Evolutionary conservation across 345 rosid species (phyloP).

Genomic region (Pistacia vera): DNA sequence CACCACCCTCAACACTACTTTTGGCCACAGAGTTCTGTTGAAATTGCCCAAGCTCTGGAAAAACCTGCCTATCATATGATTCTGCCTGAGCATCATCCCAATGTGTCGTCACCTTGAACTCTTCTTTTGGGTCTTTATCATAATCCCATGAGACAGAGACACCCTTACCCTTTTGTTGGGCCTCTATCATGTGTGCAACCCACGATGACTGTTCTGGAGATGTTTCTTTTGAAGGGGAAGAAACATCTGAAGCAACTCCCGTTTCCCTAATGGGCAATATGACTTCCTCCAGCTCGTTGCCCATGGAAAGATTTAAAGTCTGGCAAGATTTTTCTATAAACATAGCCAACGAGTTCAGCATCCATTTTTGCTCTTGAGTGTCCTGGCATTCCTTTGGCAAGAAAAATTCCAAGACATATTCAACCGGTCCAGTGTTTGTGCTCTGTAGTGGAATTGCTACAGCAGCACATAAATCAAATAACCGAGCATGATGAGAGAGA

Average conservation of each 20-base stretch:
- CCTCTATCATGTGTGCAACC: constrained; percentile 59
- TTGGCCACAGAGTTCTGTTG: constrained; percentile 37
- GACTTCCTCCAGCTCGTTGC: constrained; percentile 55
- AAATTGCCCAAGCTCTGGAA: constrained; percentile 40
- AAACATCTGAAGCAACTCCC: constrained; percentile 32
- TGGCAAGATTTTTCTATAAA: constrained; percentile 55
- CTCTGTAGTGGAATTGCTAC: constrained; percentile 73
- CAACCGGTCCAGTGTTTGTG: constrained; percentile 44
- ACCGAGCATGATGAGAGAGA: constrained; percentile 83
- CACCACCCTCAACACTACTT: constrained; percentile 31
- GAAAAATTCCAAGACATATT: constrained; percentile 83
- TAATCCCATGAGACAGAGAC: constrained; percentile 63
- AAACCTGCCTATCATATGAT: constrained; percentile 29
- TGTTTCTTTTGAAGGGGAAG: constrained; percentile 44
- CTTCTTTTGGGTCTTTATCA: constrained; percentile 64
- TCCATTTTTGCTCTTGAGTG: constrained; percentile 43
- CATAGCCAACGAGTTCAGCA: constrained; percentile 49
- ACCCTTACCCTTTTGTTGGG: constrained; percentile 66
- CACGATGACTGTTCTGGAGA: constrained; percentile 51
- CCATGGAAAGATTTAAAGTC: constrained; percentile 52
- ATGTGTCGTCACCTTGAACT: constrained; percentile 48
- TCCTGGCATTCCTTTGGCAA: constrained; percentile 68
- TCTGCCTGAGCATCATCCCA: constrained; percentile 44
- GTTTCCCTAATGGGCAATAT: constrained; percentile 37
- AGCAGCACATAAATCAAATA: constrained; percentile 71